Evolutionary conservation across 129 eudicot genomes (phyloP).

Genomic region (Lactuca sativa): DNA sequence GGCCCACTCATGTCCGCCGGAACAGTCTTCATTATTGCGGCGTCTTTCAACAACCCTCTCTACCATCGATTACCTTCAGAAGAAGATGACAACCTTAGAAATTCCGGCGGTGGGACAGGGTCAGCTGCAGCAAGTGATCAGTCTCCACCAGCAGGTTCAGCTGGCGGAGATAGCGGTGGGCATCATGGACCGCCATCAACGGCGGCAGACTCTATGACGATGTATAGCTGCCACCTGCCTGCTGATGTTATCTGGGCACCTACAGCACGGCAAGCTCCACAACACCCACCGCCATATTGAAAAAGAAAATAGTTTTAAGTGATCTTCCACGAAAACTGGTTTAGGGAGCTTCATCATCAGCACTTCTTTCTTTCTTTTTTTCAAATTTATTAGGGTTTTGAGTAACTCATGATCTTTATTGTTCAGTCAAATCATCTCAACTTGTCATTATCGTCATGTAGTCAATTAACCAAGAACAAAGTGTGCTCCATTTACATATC

Average conservation of each 20-base stretch:
- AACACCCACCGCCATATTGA: conserved; percentile 52
- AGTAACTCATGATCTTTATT: conserved; percentile 24
- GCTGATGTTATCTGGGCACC: conserved; percentile 82
- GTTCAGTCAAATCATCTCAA: background rate
- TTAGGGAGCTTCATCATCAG: background rate
- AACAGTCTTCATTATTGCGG: conserved; percentile 53
- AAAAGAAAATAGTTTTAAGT: background rate
- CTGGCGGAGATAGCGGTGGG: conserved; percentile 33
- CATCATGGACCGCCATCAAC: conserved; percentile 20
- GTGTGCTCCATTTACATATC: background rate
- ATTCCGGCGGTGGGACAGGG: conserved; percentile 32
- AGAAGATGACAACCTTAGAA: conserved; percentile 27
- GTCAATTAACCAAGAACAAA: conserved; percentile 10
- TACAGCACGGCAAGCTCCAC: conserved; percentile 55
- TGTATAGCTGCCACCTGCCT: conserved; percentile 49
- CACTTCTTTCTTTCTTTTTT: background rate
- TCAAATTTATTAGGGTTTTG: conserved; percentile 9
- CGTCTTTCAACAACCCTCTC: conserved; percentile 58
- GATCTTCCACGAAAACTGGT: background rate
- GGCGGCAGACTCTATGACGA: conserved; percentile 37
- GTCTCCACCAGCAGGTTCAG: conserved; percentile 33
- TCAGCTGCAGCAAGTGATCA: conserved; percentile 20
- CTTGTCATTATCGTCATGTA: background rate
- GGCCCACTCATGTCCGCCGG: conserved; percentile 63
- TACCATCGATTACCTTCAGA: conserved; percentile 48